Evolutionary conservation across 495 filamentous ascomycete genomes (phyloP), one percentile per base, ranked within the genome.

Genomic region (Penicillium antarcticum): DNA sequence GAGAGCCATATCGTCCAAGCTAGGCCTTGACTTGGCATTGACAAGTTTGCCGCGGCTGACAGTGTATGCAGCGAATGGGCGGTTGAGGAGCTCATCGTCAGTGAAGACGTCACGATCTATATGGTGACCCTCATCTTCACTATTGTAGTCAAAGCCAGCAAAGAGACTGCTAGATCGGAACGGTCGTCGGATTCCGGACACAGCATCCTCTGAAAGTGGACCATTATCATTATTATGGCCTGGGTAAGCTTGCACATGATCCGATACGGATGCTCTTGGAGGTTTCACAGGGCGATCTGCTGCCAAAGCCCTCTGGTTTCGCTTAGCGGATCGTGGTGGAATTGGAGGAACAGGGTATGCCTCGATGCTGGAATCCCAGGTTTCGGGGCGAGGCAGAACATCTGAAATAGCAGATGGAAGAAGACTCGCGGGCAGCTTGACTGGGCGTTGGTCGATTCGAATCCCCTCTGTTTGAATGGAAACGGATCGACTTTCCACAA

Each of bases 391-490:
- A 23, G 60, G 45, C n/a, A 70, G 68, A 33, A 69, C 36, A 40
- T 73, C 72, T 39, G 67, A 68, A 51, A 77, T 76, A 14, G 85
- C 77, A 7, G 88, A 90, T 3, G 91, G 86, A 29, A 88, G 80
- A 42, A 96, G 75, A 61, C 91, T 86, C 1, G 87, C 80, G 17
- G 89, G 88, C 14, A 96, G 70, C 60, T 81, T 87, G 36, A 84
- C 77, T 23, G 86, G 74, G 45, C 90, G 79, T 70, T 80, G 80
- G 64, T 92, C 91, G 14, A 91, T 76, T 38, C 84, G 75, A 53
- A 96, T 95, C 53, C 87, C 85, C 48, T 97, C 91, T 9, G 94
- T 98, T 74, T 98, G 95, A 37, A 95, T 81, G 4, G 73, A 74
- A 23, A 76, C 68, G 17, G 83, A 84, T 16, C 68, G 66, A 12